Base-by-base conservation (phyloP, 2,329 filamentous ascomycete genomes). In the Alternaria alternata region DNA sequence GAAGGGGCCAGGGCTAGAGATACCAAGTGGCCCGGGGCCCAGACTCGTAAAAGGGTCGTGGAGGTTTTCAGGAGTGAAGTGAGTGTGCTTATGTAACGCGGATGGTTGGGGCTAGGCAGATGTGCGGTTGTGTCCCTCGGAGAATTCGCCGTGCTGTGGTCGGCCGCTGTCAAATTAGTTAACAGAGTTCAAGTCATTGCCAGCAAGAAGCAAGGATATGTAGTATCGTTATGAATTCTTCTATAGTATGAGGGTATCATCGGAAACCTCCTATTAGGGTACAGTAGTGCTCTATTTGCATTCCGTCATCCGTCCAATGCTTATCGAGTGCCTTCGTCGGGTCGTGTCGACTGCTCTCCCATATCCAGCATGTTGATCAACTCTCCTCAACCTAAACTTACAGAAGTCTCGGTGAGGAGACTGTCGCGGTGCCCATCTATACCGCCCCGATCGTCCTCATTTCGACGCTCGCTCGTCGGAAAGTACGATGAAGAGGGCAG, bases 221-320 rank as follows among this genome's bases (percentile, higher is more conserved):
- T 28, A 57, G 16, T 46, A 56, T 60, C 52, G 54, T 60, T 52
- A 51, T 56, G 41, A 46, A 43, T 60, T 60, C 52, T 60, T 60
- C 53, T 57, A 60, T 57, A 42, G 46, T 22, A 55, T 49, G 44
- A 57, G 57, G 57, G 52, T 60, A 60, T 57, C 57, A 30, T 60
- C 32, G 57, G 38, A 56, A 56, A 41, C 47, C 57, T 49, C 53
- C 32, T 38, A 51, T 60, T 51, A 60, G 53, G 41, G 53, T 60
- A 56, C 57, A 56, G 39, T 56, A 43, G 38, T 49, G 51, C 39
- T 43, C 51, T 51, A 46, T 57, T 43, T 41, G 54, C 54, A 51
- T 46, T 36, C 52, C 53, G 39, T 51, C 20, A 39, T 46, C 28
- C 26, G 22, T 47, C 22, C 28, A 28, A 44, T 47, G 34, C 57